Evolutionary conservation across 768 basidiomycete genomes (phyloP).

Genomic region (Rhizopogon vesiculosus): DNA sequence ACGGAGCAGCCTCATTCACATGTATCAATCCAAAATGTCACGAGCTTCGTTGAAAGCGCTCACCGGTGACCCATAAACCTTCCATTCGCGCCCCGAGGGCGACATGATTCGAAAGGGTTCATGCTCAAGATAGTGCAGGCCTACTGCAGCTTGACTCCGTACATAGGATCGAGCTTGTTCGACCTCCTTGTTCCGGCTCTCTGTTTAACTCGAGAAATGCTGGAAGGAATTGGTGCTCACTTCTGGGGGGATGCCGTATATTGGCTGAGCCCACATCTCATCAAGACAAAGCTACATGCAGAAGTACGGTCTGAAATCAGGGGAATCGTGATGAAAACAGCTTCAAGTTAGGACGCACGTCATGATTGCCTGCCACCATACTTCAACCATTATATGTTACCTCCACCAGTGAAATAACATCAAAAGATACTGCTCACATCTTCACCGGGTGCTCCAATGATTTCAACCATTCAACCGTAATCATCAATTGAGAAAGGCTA

Average conservation of each 20-base stretch:
- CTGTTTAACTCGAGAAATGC: neutral
- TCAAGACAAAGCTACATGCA: constrained; percentile 25
- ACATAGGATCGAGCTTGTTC: constrained; percentile 18
- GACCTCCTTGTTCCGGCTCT: constrained; percentile 13
- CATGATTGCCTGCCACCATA: constrained; percentile 72
- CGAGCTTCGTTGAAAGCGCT: constrained; percentile 6
- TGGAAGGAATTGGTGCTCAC: constrained; percentile 2
- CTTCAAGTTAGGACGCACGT: constrained; percentile 29
- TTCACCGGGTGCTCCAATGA: constrained; percentile 53
- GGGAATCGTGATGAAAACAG: no score
- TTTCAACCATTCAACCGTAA: constrained; percentile 55
- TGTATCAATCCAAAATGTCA: neutral
- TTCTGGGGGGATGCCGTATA: constrained; percentile 10
- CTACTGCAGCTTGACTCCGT: constrained; percentile 31
- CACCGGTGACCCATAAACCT: constrained; percentile 66
- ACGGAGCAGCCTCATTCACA: constrained; percentile 35
- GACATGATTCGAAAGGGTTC: constrained; percentile 28
- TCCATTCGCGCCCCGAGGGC: constrained; percentile 48
- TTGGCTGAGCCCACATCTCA: constrained; percentile 5
- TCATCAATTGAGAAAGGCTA: constrained; percentile 35
- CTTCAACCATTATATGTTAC: constrained; percentile 24
- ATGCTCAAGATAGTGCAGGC: constrained; percentile 56
- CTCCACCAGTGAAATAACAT: neutral
- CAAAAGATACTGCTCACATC: constrained; percentile 38
- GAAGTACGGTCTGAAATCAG: neutral